Base-by-base conservation (phyloP, 148 eudicot genomes). In the Amaranthus hypochondriacus region DNA sequence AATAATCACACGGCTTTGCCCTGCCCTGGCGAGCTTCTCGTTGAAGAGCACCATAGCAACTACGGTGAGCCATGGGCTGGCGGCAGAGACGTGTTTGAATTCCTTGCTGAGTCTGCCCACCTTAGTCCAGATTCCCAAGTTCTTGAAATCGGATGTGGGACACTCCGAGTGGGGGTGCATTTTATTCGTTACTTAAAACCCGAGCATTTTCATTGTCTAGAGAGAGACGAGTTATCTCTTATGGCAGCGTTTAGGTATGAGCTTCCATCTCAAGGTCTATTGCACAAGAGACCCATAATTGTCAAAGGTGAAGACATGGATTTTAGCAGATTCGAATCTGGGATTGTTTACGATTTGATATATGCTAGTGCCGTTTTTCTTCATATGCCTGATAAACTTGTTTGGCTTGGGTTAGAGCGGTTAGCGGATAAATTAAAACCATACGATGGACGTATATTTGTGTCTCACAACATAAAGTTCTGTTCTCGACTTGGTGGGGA, bases 291-390 rank as follows among this genome's bases (percentile, higher is more conserved):
- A 53, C 98, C 98, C 77, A 62, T 86, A 56, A 94, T 94, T 66
- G 86, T 94, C 18, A 91, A 79, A 74, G 98, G 97, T 12, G 97
- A 91, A 78, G 89, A 89, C 83, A 94, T 94, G 98, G 90, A 91
- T 60, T 91, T 94, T 77, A 85, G 87, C 66, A 87, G 88, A 78
- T 88, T 94, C 66, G 89, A 89, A 65, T 66, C 87, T 48, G 89
- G 85, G 66, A 77, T 82, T 51, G 78, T 76, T 74, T 94, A 88
- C 73, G 89, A 88, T 79, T 77, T 94, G 85, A 91, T 94, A 64
- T 94, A 94, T 64, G 96, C 98, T 5, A 94, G 98, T 81, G 98
- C 97, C n/a, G 98, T 94, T 75, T 94, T 94, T 72, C 89, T 94
- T 43, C 98, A 94, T 63, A 89, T 94, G 92, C 98, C 98, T 12